phyloP scores from a whole-genome alignment of 2,329 filamentous ascomycete species.

The Pseudogymnoascus sp. region DNA sequence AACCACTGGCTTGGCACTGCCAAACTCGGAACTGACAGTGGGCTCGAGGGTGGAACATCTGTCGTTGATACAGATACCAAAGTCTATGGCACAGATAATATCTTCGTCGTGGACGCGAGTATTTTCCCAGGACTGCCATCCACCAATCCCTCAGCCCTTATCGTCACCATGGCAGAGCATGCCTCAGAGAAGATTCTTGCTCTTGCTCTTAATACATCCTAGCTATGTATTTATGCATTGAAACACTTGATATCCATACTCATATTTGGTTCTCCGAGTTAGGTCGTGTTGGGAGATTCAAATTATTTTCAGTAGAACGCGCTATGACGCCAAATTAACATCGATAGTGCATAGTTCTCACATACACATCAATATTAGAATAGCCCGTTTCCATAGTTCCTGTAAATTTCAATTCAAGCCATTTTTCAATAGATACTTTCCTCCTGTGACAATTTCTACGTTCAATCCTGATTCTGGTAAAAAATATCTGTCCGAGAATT shows the following conservation, averaged over 20 bases:
- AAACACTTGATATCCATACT: too few relatives aligned
- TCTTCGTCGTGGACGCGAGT: conserved; percentile 60
- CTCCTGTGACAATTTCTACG: neutral
- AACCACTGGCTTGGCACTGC: conserved; percentile 50
- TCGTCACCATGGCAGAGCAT: conserved; percentile 57
- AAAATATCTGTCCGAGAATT: too few relatives aligned
- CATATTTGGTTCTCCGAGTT: neutral
- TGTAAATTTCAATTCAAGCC: neutral
- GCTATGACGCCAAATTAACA: neutral
- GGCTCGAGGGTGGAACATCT: conserved; percentile 43
- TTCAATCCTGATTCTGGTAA: neutral
- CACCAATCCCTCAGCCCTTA: conserved; percentile 58
- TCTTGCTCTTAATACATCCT: conserved; percentile 18
- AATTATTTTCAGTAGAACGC: neutral
- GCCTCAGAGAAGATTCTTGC: conserved; percentile 46
- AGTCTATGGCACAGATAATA: conserved; percentile 60
- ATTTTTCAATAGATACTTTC: neutral
- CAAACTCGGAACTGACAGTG: conserved; percentile 52
- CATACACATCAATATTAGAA: neutral
- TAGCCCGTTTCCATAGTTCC: neutral
- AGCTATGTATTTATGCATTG: neutral
- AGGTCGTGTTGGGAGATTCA: neutral
- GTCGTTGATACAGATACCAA: conserved; percentile 57
- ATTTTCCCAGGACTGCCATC: conserved; percentile 64
- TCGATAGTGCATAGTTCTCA: neutral